phyloP scores from a whole-genome alignment of 805 yeast genomes.

The Candida qinlingensis region DNA sequence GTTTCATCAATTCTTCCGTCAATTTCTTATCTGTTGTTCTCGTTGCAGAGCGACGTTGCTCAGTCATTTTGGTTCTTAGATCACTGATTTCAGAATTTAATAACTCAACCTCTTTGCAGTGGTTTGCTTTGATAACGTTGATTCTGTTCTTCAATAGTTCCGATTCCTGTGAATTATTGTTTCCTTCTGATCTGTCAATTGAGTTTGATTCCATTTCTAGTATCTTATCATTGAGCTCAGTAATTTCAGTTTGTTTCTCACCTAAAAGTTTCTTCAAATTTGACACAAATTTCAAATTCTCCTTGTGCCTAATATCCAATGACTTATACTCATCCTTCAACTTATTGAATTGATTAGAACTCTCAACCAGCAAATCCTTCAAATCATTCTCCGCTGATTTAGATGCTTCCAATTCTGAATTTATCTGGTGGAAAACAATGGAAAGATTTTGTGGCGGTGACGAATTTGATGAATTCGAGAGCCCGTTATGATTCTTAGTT shows the following conservation, averaged over 20 bases:
- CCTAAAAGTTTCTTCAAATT: constrained; percentile 14
- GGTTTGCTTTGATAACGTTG: constrained; percentile 18
- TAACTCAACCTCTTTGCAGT: constrained; percentile 19
- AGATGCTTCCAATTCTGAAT: constrained; percentile 11
- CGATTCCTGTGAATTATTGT: constrained; percentile 14
- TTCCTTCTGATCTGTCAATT: constrained; percentile 8
- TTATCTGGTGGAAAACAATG: constrained; percentile 1
- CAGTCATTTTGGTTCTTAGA: constrained; percentile 6
- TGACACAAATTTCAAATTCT: constrained; percentile 6
- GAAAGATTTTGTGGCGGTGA: neutral
- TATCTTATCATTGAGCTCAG: constrained; percentile 9
- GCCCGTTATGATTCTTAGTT: neutral
- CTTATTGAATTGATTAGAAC: constrained; percentile 9
- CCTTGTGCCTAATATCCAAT: constrained; percentile 13
- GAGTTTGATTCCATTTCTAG: constrained; percentile 15
- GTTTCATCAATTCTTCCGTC: constrained; percentile 10
- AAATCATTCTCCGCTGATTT: constrained; percentile 16
- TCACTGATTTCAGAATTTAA: constrained; percentile 13
- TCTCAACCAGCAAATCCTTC: constrained; percentile 10
- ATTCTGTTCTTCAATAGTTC: constrained; percentile 19
- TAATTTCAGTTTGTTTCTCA: constrained; percentile 16
- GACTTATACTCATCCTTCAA: constrained; percentile 14
- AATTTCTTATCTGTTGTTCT: constrained; percentile 6
- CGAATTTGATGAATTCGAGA: neutral
- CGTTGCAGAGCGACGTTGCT: neutral